Base-by-base conservation (phyloP, 176 grass and related monocot species). In the Eremochloa ophiuroides region DNA sequence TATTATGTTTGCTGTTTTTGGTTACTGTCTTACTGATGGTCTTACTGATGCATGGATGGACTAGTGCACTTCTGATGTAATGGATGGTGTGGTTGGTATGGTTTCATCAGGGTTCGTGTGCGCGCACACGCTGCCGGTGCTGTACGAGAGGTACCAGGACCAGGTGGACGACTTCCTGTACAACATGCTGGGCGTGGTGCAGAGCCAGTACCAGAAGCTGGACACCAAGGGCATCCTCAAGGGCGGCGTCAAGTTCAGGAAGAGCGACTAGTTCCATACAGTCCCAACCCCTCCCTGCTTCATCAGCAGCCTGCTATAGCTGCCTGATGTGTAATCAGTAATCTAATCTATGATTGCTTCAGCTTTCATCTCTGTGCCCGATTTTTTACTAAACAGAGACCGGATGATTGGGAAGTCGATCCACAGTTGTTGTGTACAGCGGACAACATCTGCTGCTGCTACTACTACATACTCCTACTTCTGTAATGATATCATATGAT, bases 81-180 rank as follows among this genome's bases (percentile, higher is more conserved):
- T n/a, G n/a, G n/a, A 33, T 67, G 1, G 8, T 20, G 2, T 63
- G 33, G 41, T 68, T 73, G 62, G 0, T 39, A 46, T 81, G 44
- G 8, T 33, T 90, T n/a, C n/a, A n/a, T 77, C 85, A 98, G 95
- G 95, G 73, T 98, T 95, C 78, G 83, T 98, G 39, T 60, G 82
- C 84, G 88, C 88, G 35, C 95, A 98, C 41, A 91, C 92, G 7
- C 84, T 95, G 15, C 95, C 92, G 3, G 86, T 93, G 43, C 60
- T 98, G 10, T 98, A 98, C 47, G 95, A 98, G 90, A 95, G 82
- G 84, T 88, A 95, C 77, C 78, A 90, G 78, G 96, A 98, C 63
- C 90, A 95, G 88, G 72, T 95, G 17, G 92, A 98, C 50, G 92
- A 93, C 13, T 86, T 95, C 53, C 43, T 95, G 2, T 76, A 79